Conservation (phyloP, 352 stramenopile genomes). For the Phytophthora macrochlamydospora region DNA sequence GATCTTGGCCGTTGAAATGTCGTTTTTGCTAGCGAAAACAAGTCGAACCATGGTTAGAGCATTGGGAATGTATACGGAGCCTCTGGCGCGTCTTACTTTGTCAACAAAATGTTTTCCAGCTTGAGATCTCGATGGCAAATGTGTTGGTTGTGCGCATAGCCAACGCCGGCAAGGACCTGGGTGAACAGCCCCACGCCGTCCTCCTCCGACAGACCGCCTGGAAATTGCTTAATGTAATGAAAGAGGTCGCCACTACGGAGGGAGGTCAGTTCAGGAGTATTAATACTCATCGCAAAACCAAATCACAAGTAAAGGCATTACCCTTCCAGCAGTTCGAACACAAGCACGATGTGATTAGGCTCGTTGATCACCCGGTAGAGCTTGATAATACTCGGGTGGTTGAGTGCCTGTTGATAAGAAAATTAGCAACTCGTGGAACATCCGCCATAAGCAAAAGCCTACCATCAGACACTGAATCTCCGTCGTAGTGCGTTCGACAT, state of each 20-base stretch:
- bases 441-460: background rate
- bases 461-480: conserved; percentile 89
- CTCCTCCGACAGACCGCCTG: conserved; percentile 61
- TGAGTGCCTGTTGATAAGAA: conserved; percentile 55
- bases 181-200: conserved; percentile 69
- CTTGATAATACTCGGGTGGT: conserved; percentile 90
- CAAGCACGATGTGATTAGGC: conserved; percentile 84
- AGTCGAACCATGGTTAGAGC: background rate
- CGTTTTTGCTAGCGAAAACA: conserved; percentile 62
- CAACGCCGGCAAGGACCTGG: conserved; percentile 79
- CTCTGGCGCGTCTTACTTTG: conserved; percentile 46
- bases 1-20: conserved; percentile 85
- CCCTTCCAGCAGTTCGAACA: conserved; percentile 89
- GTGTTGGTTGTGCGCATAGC: conserved; percentile 90
- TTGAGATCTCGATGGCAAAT: conserved; percentile 91
- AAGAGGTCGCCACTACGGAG: conserved; percentile 75
- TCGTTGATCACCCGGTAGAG: conserved; percentile 87
- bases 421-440: too few species aligned
- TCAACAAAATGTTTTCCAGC: conserved; percentile 87
- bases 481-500: conserved; percentile 86
- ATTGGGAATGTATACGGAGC: too few species aligned
- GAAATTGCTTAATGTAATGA: conserved; percentile 77
- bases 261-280: background rate
- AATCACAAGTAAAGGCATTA: conserved; percentile 11
- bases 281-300: background rate